Evolutionary conservation across 352 stramenopile genomes (phyloP), one percentile per base, ranked within the genome.

Genomic region (Pelagophyceae sp.): DNA sequence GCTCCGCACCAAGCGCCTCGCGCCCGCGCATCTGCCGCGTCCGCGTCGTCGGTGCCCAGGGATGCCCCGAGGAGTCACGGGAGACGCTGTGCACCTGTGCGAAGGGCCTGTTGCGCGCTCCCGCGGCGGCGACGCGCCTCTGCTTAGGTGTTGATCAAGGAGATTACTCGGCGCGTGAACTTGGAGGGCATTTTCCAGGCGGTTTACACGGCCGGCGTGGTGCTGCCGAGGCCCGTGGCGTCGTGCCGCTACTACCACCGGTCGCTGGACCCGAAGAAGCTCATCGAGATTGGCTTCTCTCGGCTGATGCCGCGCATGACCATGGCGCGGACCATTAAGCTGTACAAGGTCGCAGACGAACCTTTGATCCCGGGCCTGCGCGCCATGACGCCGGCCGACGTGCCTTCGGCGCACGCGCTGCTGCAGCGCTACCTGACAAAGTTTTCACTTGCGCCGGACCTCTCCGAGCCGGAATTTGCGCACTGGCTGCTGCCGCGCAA

Each of bases 141-240:
- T n/a, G n/a, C n/a, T n/a, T n/a, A n/a, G n/a, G 95, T 99, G 54
- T 85, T 99, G 0, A 99, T 99, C 85, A 99, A 99, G 87, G 96
- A 99, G 84, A 95, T 99, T 72, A 99, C 96, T n/a, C 86, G 96
- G 29, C 85, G 94, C 35, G 95, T 99, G 19, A 99, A 99, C 84
- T 80, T 96, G n/a, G 89, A 79, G 25, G 88, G 89, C 35, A 81
- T 92, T 29, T 94, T 91, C 80, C 94, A 99, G 84, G 96, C 96
- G 5, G 94, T 99, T 1, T 99, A 99, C 85, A 99, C 96, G 33
- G 96, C 95, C 0, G 96, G 96, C 5, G 94, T 98, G 11, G 87
- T 97, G 58, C 84, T 99, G 58, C 96, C 96, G 0, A 97, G 93
- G 80, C 95, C 96, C 5, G 88, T 99, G 17, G 88, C 93, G 19